Base-by-base conservation (phyloP, 106 monocot genomes). In the Phalaenopsis aphrodite region DNA sequence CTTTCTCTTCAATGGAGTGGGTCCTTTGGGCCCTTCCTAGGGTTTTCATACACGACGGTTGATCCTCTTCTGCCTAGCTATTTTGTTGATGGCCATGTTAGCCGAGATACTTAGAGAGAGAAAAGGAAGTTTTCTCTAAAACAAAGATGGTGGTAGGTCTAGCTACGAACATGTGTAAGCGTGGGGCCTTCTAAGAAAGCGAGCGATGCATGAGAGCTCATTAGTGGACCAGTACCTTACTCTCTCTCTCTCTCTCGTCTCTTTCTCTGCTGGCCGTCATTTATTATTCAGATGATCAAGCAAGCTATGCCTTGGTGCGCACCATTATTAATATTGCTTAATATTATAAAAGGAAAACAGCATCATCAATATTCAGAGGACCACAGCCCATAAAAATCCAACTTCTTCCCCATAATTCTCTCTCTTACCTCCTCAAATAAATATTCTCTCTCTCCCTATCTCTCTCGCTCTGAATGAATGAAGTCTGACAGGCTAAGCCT, bases 221-320 rank as follows among this genome's bases (percentile, higher is more conserved):
- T 39, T 3, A 37, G 30, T 30, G 69, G 30, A 69, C 38, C 38
- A 37, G 23, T 23, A 30, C 4, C 0, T 12, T 69, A 69, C 5
- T 14, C 15, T 74, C 18, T 41, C 42, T n/a, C n/a, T 16, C 42
- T 43, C 74, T 74, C 17, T 74, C 42, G 74, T 74, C 74, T 18
- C 42, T 74, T 43, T 74, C 41, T 19, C 6, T 74, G 42, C 38
- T 12, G 74, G 74, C 43, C 74, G 39, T 74, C 74, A 41, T 43
- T 74, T 74, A 74, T 74, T 61, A 52, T 52, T 74, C 74, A 42
- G 43, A 74, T 74, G 74, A 74, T 74, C 17, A n/a, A 74, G 74
- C 18, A 74, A 69, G 74, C 18, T 43, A 69, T 3, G 8, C 38
- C 69, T 39, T 30, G 37, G 69, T 14, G 69, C 12, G 38, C 69